phyloP scores from a whole-genome alignment of 371 early-diverging fungal species.

The Mortierella sp. region DNA sequence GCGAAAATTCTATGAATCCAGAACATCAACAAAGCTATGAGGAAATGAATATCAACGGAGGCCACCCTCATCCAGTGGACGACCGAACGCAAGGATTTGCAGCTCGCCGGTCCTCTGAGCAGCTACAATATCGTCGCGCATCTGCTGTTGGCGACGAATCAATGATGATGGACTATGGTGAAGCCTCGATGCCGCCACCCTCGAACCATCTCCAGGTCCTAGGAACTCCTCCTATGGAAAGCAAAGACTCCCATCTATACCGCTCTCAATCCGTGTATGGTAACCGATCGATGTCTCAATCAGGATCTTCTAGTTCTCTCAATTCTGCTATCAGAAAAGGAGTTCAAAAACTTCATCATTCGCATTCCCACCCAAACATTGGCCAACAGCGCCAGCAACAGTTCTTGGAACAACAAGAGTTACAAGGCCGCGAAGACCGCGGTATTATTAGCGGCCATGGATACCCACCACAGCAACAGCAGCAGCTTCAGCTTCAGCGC shows the following conservation, averaged over 20 bases:
- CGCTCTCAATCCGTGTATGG: conserved; percentile 11
- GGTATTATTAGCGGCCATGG: conserved; percentile 1
- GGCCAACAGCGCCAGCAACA: conserved; percentile 45
- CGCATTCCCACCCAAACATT: conserved; percentile 53
- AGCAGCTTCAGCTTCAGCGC: conserved; percentile 24
- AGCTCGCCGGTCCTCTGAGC: conserved; percentile 27
- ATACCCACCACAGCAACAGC: conserved; percentile 25
- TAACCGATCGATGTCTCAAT: conserved; percentile 19
- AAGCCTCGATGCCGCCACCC: conserved; percentile 21
- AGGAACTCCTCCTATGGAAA: conserved; percentile 23
- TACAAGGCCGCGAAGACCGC: conserved; percentile 10
- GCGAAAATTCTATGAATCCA: background rate
- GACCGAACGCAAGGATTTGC: conserved; percentile 8
- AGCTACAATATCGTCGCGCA: conserved; percentile 17
- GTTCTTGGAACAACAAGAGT: conserved; percentile 37
- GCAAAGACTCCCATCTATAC: conserved; percentile 18
- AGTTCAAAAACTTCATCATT: conserved; percentile 35
- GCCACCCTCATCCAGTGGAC: conserved; percentile 23
- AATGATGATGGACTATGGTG: conserved; percentile 43
- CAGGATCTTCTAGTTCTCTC: conserved; percentile 3
- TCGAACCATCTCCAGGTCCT: conserved; percentile 27
- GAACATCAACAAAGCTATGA: conserved; percentile 22
- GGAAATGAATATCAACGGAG: conserved; percentile 38
- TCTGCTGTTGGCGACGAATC: conserved; percentile 25
- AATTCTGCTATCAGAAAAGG: conserved; percentile 8